Evolutionary conservation across 371 early-diverging fungal genomes (phyloP).

Genomic region (Lichtheimia corymbifera): DNA sequence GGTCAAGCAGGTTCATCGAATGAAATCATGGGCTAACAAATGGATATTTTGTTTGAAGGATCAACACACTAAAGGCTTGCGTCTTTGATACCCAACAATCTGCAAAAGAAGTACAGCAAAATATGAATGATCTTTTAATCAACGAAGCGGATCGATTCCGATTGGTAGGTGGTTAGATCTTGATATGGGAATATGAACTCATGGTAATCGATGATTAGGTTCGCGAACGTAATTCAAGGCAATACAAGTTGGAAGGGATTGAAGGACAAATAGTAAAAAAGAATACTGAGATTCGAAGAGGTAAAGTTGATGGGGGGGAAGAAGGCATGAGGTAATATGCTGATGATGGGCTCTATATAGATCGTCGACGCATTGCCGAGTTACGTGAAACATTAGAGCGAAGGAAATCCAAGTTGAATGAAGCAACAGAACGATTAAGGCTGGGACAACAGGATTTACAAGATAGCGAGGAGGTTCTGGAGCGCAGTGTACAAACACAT

Average conservation of each 20-base stretch:
- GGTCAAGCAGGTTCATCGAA: no score
- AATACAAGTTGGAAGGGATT: constrained; percentile 29
- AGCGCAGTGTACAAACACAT: constrained; percentile 52
- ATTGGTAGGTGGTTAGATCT: constrained; percentile 22
- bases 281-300: constrained; percentile 20
- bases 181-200: not conserved
- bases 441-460: constrained; percentile 40
- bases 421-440: constrained; percentile 32
- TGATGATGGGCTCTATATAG: constrained; percentile 13
- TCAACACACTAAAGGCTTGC: constrained; percentile 58
- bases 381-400: constrained; percentile 21
- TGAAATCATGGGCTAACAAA: not conserved
- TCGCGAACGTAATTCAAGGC: constrained; percentile 34
- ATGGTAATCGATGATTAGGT: constrained; percentile 30
- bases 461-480: constrained; percentile 41
- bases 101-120: constrained; percentile 46
- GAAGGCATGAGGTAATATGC: no score
- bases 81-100: constrained; percentile 59
- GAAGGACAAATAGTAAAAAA: constrained; percentile 17
- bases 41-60: constrained; percentile 9
- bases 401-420: constrained; percentile 23
- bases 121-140: constrained; percentile 42
- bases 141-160: constrained; percentile 43
- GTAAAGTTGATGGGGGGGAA: not conserved
- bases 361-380: constrained; percentile 22